Evolutionary conservation across 371 early-diverging fungal genomes (phyloP).

Genomic region (Syncephalastrum contaminatum): DNA sequence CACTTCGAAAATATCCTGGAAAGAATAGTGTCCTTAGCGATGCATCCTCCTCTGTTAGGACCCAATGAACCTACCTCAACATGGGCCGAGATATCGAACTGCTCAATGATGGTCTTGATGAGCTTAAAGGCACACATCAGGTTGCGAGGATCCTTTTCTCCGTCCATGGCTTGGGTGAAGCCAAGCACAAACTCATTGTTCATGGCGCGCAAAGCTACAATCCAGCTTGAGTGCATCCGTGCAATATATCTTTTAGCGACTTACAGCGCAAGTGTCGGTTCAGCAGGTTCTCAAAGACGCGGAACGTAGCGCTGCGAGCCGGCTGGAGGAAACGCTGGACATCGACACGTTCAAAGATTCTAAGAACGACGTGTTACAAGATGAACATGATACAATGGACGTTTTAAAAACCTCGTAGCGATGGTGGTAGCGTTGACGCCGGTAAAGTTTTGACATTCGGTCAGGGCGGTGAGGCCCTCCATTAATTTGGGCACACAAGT

Average conservation of each 20-base stretch:
- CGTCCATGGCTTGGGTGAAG: constrained; percentile 88
- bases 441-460: constrained; percentile 57
- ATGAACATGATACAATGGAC: not conserved
- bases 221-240: too few species aligned
- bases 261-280: constrained; percentile 18
- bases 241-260: too few species aligned
- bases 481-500: constrained; percentile 70
- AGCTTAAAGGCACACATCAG: constrained; percentile 83
- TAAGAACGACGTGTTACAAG: constrained; percentile 4
- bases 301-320: constrained; percentile 46
- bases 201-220: constrained; percentile 37
- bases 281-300: constrained; percentile 44
- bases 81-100: constrained; percentile 75
- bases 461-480: constrained; percentile 64
- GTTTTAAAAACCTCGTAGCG: constrained; percentile 45
- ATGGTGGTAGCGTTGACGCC: constrained; percentile 56
- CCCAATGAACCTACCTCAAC: constrained; percentile 57
- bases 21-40: constrained; percentile 12
- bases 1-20: constrained; percentile 88
- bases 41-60: not conserved
- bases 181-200: constrained; percentile 78
- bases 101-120: constrained; percentile 59
- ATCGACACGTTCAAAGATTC: constrained; percentile 56
- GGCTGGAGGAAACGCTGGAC: constrained; percentile 65
- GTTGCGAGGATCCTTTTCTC: constrained; percentile 98